These are phyloP conservation scores for Nectriaceae sp. DNA, from an alignment of 2,329 filamentous ascomycete genomes.

Conservation along the genomic window DNA sequence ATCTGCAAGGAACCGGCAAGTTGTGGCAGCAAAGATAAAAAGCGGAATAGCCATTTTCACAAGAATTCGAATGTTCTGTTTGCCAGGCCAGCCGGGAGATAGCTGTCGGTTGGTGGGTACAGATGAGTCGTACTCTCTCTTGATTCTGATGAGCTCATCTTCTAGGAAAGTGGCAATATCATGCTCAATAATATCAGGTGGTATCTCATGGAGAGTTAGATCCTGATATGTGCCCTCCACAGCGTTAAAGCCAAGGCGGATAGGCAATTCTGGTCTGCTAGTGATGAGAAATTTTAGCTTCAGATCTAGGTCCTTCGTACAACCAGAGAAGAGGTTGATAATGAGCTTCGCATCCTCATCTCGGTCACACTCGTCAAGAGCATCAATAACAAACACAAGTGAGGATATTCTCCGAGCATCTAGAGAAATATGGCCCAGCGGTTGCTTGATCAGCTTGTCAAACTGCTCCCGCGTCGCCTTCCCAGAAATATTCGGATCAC, in stretches of 20 bases:
- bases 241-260: constrained; percentile 37
- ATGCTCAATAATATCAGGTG: constrained; percentile 27
- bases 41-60: constrained; percentile 10
- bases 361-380: constrained; percentile 27
- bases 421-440: constrained; percentile 22
- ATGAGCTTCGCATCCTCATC: constrained; percentile 34
- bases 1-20: constrained; percentile 21
- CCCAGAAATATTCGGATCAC: constrained; percentile 28
- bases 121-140: constrained; percentile 19
- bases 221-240: constrained; percentile 21
- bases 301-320: constrained; percentile 15
- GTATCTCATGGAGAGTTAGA: constrained; percentile 38
- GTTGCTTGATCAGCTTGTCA: constrained; percentile 39
- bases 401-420: neutral
- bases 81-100: constrained; percentile 28
- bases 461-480: constrained; percentile 40
- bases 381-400: constrained; percentile 38
- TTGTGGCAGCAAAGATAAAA: constrained; percentile 22
- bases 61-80: neutral
- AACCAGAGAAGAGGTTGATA: constrained; percentile 24
- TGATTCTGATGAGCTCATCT: constrained; percentile 31
- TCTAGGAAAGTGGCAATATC: constrained; percentile 39
- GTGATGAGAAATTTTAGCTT: constrained; percentile 41
- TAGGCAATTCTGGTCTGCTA: constrained; percentile 42
- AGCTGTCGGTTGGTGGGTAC: constrained; percentile 10